A percentile compares a stretch with the other conserved stretches of the same genome.
phyloP scores from a whole-genome alignment of 1,284 basidiomycete genomes.

The Fomitopsis betulina region DNA sequence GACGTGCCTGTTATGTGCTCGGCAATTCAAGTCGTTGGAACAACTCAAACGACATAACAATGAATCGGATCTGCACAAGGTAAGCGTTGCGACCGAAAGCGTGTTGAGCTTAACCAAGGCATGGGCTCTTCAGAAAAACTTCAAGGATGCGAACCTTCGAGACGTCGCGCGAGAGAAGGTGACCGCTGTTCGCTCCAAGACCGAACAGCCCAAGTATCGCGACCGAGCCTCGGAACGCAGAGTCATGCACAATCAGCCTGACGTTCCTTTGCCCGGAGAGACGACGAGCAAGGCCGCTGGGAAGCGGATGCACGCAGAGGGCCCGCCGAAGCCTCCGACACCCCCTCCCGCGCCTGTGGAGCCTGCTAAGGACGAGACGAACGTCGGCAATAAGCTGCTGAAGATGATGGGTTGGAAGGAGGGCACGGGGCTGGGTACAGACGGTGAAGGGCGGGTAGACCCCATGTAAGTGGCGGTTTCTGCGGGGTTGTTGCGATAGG shows the following conservation, averaged over 20 bases:
- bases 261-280: constrained; percentile 53
- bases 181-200: constrained; percentile 39
- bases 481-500: constrained; percentile 1
- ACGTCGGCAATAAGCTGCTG: constrained; percentile 86
- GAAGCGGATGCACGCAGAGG: constrained; percentile 52
- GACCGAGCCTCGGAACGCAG: constrained; percentile 90
- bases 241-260: constrained; percentile 85
- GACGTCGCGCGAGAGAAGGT: constrained; percentile 74
- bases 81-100: constrained; percentile 9
- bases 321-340: constrained; percentile 57
- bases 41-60: constrained; percentile 83
- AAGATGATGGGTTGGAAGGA: constrained; percentile 97
- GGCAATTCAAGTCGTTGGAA: constrained; percentile 86
- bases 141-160: constrained; percentile 62
- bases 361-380: constrained; percentile 72
- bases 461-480: constrained; percentile 58
- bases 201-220: constrained; percentile 68
- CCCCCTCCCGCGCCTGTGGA: constrained; percentile 57
- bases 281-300: constrained; percentile 20
- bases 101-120: constrained; percentile 13
- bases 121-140: constrained; percentile 63
- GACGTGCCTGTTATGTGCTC: constrained; percentile 84
- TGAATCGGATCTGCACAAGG: constrained; percentile 93
- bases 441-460: constrained; percentile 79
- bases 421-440: constrained; percentile 80